These are phyloP conservation scores for Microbotryum violaceum DNA, from an alignment of 1,284 basidiomycete genomes.

Conservation along the genomic window DNA sequence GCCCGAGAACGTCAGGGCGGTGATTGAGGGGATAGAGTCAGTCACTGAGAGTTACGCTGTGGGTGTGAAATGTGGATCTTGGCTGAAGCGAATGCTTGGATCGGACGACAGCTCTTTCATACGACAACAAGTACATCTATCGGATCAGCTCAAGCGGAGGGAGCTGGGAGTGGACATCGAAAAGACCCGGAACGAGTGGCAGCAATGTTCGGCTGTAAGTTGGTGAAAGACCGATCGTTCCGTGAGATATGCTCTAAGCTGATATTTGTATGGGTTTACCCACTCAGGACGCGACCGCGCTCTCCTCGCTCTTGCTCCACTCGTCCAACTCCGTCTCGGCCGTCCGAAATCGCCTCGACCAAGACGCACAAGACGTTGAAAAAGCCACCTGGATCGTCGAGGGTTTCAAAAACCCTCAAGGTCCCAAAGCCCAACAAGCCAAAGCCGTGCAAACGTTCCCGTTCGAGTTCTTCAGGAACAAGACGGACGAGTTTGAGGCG, in stretches of 20 bases:
- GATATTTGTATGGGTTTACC: not conserved
- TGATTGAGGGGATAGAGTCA: conserved; percentile 65
- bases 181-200: conserved; percentile 61
- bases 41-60: conserved; percentile 25
- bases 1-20: conserved; percentile 58
- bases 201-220: conserved; percentile 56
- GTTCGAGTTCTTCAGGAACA: conserved; percentile 69
- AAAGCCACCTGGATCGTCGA: conserved; percentile 61
- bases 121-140: conserved; percentile 65
- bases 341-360: conserved; percentile 25
- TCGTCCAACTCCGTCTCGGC: conserved; percentile 18
- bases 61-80: too few relatives aligned
- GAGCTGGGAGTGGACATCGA: conserved; percentile 65
- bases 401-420: conserved; percentile 50
- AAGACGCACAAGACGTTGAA: conserved; percentile 46
- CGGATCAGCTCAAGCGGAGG: conserved; percentile 63
- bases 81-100: not conserved
- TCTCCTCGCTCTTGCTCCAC: conserved; percentile 16
- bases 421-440: conserved; percentile 62
- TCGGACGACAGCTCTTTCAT: conserved; percentile 53
- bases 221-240: too few relatives aligned
- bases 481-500: conserved; percentile 62
- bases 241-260: not conserved
- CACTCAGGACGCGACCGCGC: conserved; percentile 24
- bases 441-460: conserved; percentile 73